phyloP scores from a whole-genome alignment of 83 land plant species.

The Picea engelmannii region DNA sequence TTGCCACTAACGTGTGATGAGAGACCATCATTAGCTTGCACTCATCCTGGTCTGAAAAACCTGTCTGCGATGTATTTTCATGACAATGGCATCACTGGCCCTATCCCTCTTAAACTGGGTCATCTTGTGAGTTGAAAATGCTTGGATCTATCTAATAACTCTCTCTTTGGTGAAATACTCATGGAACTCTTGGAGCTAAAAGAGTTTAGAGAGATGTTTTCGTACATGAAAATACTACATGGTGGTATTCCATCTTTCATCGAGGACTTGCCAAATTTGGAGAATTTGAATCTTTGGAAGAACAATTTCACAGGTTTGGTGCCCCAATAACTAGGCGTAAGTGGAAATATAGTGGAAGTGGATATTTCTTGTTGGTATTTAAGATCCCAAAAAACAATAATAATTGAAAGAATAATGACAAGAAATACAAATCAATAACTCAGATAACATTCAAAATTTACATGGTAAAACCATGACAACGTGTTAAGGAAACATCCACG shows the following conservation, averaged over 20 bases:
- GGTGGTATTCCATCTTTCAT: conserved; percentile 33
- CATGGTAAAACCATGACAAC: too few relatives aligned
- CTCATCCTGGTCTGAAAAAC: conserved; percentile 7
- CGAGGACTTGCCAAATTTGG: too few relatives aligned
- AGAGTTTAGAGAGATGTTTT: conserved; percentile 37
- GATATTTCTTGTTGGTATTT: conserved; percentile 23
- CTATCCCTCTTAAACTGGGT: conserved; percentile 42
- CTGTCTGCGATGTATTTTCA: conserved; percentile 37
- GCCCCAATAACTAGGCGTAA: conserved; percentile 31
- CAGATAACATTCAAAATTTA: too few relatives aligned
- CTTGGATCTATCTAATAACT: conserved; percentile 50
- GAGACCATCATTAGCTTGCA: too few relatives aligned
- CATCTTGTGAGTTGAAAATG: conserved; percentile 26
- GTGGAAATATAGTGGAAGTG: conserved; percentile 24
- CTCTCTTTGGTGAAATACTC: conserved; percentile 39
- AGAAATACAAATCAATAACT: too few relatives aligned
- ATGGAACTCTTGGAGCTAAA: conserved; percentile 26
- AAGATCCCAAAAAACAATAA: too few relatives aligned
- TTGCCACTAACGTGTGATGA: too few relatives aligned
- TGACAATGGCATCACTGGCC: conserved; percentile 21
- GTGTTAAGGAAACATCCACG: too few relatives aligned
- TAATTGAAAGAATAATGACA: too few relatives aligned
- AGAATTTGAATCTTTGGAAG: conserved; percentile 45
- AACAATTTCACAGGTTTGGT: conserved; percentile 38
- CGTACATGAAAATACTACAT: conserved; percentile 32